phyloP scores from a whole-genome alignment of 1,284 basidiomycete species.

The Ganoderma lingzhi region DNA sequence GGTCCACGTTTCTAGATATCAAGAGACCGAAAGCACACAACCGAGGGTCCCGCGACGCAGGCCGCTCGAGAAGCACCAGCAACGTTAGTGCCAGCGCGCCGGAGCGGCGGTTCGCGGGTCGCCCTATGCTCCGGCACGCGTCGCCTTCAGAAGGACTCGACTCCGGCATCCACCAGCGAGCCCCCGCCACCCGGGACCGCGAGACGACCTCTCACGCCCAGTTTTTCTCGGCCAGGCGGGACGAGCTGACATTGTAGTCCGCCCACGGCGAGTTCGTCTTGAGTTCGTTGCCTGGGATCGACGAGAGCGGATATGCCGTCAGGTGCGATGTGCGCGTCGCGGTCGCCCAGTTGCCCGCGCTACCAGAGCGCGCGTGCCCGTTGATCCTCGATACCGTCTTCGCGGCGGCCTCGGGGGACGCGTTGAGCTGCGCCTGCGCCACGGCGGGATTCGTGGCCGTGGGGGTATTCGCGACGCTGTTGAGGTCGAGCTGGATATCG shows the following conservation, averaged over 20 bases:
- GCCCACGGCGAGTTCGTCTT: conserved; percentile 71
- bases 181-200: conserved; percentile 6
- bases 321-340: conserved; percentile 60
- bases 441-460: conserved; percentile 50
- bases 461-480: conserved; percentile 49
- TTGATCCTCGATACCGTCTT: conserved; percentile 49
- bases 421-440: conserved; percentile 50
- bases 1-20: conserved; percentile 13
- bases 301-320: conserved; percentile 61
- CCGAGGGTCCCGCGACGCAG: conserved; percentile 1
- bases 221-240: conserved; percentile 68
- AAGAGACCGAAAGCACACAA: conserved; percentile 4
- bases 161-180: conserved; percentile 1
- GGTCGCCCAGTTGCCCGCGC: conserved; percentile 79
- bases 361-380: conserved; percentile 77
- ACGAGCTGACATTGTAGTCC: conserved; percentile 64
- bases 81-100: not conserved
- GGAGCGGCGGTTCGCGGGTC: not conserved
- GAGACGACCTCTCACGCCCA: conserved; percentile 54
- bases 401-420: conserved; percentile 44
- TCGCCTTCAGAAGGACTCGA: not conserved
- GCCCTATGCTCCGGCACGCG: not conserved
- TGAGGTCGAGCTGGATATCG: conserved; percentile 66
- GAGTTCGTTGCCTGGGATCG: conserved; percentile 64
- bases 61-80: conserved; percentile 7